Conservation (phyloP, 2,329 filamentous ascomycete species). For the Cytospora piceicola region DNA sequence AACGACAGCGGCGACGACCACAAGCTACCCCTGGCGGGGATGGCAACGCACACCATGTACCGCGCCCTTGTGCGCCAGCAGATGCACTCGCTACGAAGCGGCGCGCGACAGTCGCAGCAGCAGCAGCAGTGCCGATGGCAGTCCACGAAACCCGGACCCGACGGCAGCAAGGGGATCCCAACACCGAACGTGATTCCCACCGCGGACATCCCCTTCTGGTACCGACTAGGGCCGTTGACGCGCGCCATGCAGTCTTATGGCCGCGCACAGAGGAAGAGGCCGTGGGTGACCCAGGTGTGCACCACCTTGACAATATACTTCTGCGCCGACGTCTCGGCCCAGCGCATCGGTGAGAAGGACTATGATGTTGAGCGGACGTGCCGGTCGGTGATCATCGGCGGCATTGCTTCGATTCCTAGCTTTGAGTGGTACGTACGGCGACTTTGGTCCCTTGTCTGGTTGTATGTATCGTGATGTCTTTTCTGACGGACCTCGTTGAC, state of each 20-base stretch:
- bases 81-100: constrained; percentile 33
- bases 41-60: constrained; percentile 34
- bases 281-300: constrained; percentile 78
- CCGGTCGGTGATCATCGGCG: constrained; percentile 75
- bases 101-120: constrained; percentile 32
- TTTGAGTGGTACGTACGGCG: constrained; percentile 75
- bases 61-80: constrained; percentile 38
- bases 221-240: constrained; percentile 61
- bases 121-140: constrained; percentile 38
- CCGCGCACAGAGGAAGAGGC: constrained; percentile 70
- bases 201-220: constrained; percentile 53
- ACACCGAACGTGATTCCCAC: constrained; percentile 46
- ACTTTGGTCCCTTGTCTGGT: background rate
- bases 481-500: constrained; percentile 2
- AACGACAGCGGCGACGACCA: background rate
- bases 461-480: background rate
- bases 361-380: constrained; percentile 73
- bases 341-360: constrained; percentile 63
- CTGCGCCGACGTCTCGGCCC: constrained; percentile 76
- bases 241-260: constrained; percentile 63
- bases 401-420: constrained; percentile 72
- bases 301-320: constrained; percentile 80
- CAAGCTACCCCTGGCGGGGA: constrained; percentile 10
- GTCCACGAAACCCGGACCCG: constrained; percentile 34
- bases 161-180: constrained; percentile 41